Percentiles rank a stretch among this genome's conserved stretches.
Conservation (phyloP, 495 filamentous ascomycete species). For the Talaromyces trachyspermus region DNA sequence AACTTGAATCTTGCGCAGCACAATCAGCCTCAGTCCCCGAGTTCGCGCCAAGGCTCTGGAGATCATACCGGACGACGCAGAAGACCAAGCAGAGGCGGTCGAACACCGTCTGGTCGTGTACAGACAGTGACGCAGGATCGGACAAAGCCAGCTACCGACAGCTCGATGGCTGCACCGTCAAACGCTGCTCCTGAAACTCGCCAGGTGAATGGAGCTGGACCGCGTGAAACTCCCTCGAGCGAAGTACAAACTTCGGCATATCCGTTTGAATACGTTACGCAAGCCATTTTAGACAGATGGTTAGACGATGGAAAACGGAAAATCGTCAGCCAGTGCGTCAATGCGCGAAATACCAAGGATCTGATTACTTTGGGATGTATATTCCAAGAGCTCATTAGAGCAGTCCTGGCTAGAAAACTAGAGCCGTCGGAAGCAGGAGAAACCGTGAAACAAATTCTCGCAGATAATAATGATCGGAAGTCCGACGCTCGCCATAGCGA, state of each 20-base stretch:
- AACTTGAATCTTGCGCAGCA: conserved; percentile 53
- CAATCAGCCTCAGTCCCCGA: conserved; percentile 27
- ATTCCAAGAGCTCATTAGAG: conserved; percentile 77
- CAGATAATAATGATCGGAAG: conserved; percentile 36
- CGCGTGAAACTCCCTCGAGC: conserved; percentile 8
- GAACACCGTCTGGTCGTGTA: conserved; percentile 29
- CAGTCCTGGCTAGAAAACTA: conserved; percentile 62
- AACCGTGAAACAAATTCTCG: conserved; percentile 67
- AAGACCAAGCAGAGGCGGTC: conserved; percentile 37
- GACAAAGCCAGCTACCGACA: conserved; percentile 23
- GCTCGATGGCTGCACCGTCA: conserved; percentile 34
- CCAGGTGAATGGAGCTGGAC: conserved; percentile 22
- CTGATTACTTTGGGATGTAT: conserved; percentile 56
- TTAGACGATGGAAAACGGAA: conserved; percentile 33
- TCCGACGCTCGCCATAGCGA: conserved; percentile 31
- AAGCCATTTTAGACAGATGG: conserved; percentile 44
- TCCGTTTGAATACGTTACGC: conserved; percentile 51
- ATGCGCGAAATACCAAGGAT: conserved; percentile 59
- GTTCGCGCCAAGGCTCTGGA: conserved; percentile 31
- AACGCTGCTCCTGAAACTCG: conserved; percentile 19
- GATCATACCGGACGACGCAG: conserved; percentile 37
- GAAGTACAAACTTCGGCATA: conserved; percentile 23
- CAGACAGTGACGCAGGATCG: conserved; percentile 27
- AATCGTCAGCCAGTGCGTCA: conserved; percentile 36
- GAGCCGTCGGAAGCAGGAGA: conserved; percentile 60